phyloP scores from a whole-genome alignment of 768 basidiomycete genomes.

The Jaapia argillacea region DNA sequence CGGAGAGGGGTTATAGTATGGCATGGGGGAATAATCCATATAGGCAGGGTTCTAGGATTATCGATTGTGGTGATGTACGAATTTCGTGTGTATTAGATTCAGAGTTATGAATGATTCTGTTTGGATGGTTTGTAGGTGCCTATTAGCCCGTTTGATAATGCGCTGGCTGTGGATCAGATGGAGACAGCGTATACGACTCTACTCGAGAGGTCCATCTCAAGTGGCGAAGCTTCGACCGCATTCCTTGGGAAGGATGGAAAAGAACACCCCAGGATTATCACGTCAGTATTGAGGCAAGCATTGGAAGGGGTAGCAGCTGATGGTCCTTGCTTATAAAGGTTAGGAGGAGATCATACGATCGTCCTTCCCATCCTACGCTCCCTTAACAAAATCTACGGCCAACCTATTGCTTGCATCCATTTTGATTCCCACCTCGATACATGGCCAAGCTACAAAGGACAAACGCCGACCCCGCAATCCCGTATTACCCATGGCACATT shows the following conservation, averaged over 20 bases:
- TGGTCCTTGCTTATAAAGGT: slow-evolving; percentile 9
- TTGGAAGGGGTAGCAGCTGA: background rate
- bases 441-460: slow-evolving; percentile 31
- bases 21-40: slow-evolving; percentile 70
- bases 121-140: slow-evolving; percentile 46
- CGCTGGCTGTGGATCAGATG: slow-evolving; percentile 77
- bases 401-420: slow-evolving; percentile 70
- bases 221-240: background rate
- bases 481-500: slow-evolving; percentile 80
- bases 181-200: slow-evolving; percentile 77
- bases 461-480: slow-evolving; percentile 39
- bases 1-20: slow-evolving; percentile 53
- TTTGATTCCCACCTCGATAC: slow-evolving; percentile 77
- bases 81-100: background rate
- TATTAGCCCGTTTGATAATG: slow-evolving; percentile 71
- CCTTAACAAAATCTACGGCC: slow-evolving; percentile 65
- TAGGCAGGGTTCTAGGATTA: slow-evolving; percentile 38
- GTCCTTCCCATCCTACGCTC: slow-evolving; percentile 80
- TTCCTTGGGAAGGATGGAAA: slow-evolving; percentile 42
- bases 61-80: slow-evolving; percentile 81
- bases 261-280: slow-evolving; percentile 69
- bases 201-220: slow-evolving; percentile 41
- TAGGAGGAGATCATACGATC: slow-evolving; percentile 85
- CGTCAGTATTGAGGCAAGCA: slow-evolving; percentile 19
- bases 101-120: background rate